Base-by-base conservation (phyloP, 139 green algal species). In the Chlamydomonas applanata region DNA sequence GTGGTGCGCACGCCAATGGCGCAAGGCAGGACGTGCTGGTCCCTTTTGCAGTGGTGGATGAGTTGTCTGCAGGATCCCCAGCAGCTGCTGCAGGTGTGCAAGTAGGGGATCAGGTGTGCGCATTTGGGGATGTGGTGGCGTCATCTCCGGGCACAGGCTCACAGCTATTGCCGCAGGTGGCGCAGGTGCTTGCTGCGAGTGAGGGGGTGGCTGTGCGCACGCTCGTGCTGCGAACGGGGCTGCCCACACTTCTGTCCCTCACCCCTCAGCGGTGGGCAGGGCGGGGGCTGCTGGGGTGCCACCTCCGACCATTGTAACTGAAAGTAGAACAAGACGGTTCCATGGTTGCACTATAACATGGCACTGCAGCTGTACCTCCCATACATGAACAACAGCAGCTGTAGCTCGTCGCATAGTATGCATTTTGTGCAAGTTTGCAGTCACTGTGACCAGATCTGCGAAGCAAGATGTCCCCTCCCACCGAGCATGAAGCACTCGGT, bases 41-140 rank as follows among this genome's bases (percentile, higher is more conserved):
- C 25, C 90, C 91, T 0, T 96, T 95, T 83, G 91, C 91, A 30
- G 69, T 94, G 16, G 75, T 96, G 4, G 91, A 96, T 76, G 91
- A 96, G 69, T 80, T 96, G 29, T 71, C 82, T 0, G 44, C 57
- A 0, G 81, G 81, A 32, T 93, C 84, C 0, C 91, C 91, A 16
- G 92, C 90, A n/a, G 67, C 71, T 9, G 54, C 61, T 32, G 84
- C 78, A 14, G 91, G 91, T 20, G 35, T 96, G 2, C 64, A 79
- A 49, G 53, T 93, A 17, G 75, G 83, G 13, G 91, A 94, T 46
- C 76, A 87, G 64, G 57, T 96, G 34, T 66, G 81, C 46, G 32
- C 35, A 22, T 95, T 93, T 83, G 89, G 72, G 0, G 57, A 36
- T 20, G 66, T 88, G 7, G 17, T 40, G 20, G 19, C n/a, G 32